Base-by-base conservation (phyloP, 495 filamentous ascomycete genomes). In the Corynascus novoguineensis region DNA sequence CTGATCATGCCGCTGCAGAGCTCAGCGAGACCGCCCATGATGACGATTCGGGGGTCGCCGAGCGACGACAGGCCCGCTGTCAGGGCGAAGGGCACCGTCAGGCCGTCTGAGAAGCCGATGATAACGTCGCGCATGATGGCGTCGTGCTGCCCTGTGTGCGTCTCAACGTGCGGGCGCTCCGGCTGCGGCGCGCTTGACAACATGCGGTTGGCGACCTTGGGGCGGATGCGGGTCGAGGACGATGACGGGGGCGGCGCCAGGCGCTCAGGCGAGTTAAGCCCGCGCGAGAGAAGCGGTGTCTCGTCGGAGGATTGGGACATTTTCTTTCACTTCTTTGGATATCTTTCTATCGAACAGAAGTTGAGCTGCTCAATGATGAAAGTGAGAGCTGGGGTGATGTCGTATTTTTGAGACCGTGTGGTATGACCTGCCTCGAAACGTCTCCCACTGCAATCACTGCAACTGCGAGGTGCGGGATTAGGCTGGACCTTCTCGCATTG, bases 1-100 rank as follows among this genome's bases (percentile, higher is more conserved):
- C 77, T 81, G 38, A 87, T 82, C 22, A 77, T 71, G 41, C 84
- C 84, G 21, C 78, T 76, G 59, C 84, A 80, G 17, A 87, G 70
- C 69, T 87, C 84, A 1, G 84, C 84, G n/a, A 86, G 71, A 3
- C 84, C 84, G 15, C 80, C 84, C 52, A 81, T 75, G 46, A 87
- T 78, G 54, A 87, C 84, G 27, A 86, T 69, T 37, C 74, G 73
- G 5, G 81, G 75, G 50, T 77, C 73, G 55, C 81, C 82, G 22
- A 84, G 68, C 31, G 70, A 81, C 4, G 76, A 77, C 12, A 84
- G 57, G 5, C 81, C 81, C 1, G 81, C 81, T 0, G 81, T 84
- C 24, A 84, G 64, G 3, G 81, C 81, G 55, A 84, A 84, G 2
- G 81, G 81, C 8, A 84, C 81, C 0, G 81, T 84, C 34, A 83